Evolutionary conservation across 441 rosid genomes (phyloP).

Genomic region (Flueggea neowawraea): DNA sequence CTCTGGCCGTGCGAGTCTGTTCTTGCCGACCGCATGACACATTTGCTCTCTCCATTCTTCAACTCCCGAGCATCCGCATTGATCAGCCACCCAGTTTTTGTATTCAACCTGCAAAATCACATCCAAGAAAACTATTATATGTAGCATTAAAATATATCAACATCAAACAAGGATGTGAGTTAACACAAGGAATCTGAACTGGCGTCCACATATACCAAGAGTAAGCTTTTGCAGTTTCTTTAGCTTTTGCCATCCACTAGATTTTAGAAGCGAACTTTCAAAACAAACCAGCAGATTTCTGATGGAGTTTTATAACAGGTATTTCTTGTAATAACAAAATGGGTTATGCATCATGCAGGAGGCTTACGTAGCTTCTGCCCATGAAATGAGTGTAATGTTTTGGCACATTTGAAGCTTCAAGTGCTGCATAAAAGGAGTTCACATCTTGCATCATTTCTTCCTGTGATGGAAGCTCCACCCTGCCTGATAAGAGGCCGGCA

Average conservation of each 20-base stretch:
- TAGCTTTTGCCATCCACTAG: no score
- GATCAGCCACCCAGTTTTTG: constrained; percentile 54
- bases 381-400: constrained; percentile 57
- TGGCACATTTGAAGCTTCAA: constrained; percentile 44
- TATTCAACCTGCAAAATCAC: constrained; percentile 44
- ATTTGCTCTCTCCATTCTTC: constrained; percentile 68
- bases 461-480: constrained; percentile 43
- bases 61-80: constrained; percentile 33
- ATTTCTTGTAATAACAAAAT: no score
- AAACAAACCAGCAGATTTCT: no score
- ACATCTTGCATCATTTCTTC: constrained; percentile 63
- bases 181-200: no score
- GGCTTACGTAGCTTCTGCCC: constrained; percentile 34
- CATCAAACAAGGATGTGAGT: no score
- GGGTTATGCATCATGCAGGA: neutral
- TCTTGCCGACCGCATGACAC: constrained; percentile 19
- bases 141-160: no score
- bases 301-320: no score
- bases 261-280: no score
- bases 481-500: constrained; percentile 61
- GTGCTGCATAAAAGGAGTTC: constrained; percentile 38
- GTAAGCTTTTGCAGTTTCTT: no score
- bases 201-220: no score
- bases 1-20: constrained; percentile 26
- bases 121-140: neutral